Evolutionary conservation across 2,329 filamentous ascomycete genomes (phyloP).

Genomic region (Emergomyces africanus): DNA sequence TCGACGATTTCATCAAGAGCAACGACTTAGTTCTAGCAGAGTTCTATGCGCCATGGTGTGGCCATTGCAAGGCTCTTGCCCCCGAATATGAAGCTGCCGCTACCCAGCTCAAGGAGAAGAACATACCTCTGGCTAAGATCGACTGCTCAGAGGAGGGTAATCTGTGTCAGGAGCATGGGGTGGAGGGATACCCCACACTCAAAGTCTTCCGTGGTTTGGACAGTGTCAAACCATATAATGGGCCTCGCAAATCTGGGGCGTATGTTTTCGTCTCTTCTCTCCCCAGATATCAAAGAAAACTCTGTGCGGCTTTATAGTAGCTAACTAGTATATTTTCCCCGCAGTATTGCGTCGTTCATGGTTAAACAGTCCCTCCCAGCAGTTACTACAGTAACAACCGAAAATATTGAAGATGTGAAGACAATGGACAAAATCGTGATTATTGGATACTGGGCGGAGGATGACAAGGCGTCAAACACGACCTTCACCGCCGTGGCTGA

Average conservation of each 20-base stretch:
- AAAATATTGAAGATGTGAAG: conserved; percentile 91
- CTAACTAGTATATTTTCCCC: conserved; percentile 10
- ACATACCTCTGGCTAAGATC: conserved; percentile 37
- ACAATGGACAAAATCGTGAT: conserved; percentile 92
- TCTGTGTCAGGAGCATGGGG: conserved; percentile 77
- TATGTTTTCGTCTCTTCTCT: conserved; percentile 23
- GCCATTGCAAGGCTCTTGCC: conserved; percentile 94
- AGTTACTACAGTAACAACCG: conserved; percentile 69
- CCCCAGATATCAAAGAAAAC: neutral
- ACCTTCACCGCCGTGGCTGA: conserved; percentile 64
- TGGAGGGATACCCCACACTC: conserved; percentile 96
- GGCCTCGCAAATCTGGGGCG: conserved; percentile 74
- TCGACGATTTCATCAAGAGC: conserved; percentile 70
- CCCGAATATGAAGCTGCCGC: conserved; percentile 40
- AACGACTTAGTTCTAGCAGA: conserved; percentile 88
- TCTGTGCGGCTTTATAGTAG: conserved; percentile 8
- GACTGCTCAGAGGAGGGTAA: conserved; percentile 94
- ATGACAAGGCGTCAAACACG: conserved; percentile 75
- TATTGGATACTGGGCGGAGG: conserved; percentile 70
- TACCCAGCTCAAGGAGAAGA: conserved; percentile 36
- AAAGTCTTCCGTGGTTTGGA: conserved; percentile 95
- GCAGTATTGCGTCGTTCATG: conserved; percentile 71
- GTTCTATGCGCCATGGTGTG: conserved; percentile 96
- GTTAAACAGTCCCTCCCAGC: conserved; percentile 93
- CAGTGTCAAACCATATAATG: conserved; percentile 68